Evolutionary conservation across 768 basidiomycete species (phyloP).

Genomic region (Daedalea quercina): DNA sequence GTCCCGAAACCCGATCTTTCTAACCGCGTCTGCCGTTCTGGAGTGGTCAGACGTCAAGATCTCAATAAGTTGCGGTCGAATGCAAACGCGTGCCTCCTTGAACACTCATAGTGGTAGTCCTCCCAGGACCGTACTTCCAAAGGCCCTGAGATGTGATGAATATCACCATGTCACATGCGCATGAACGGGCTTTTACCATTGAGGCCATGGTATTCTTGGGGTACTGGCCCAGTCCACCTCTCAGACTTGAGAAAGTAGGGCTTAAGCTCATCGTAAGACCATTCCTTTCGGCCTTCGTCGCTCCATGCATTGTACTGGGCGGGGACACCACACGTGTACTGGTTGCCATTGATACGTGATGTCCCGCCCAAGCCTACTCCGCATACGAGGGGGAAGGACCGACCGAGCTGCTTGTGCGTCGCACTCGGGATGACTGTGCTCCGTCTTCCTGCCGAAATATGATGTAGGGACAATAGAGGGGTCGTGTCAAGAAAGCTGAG

Average conservation of each 20-base stretch:
- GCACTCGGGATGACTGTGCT: background rate
- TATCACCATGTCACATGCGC: background rate
- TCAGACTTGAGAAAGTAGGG: conserved; percentile 31
- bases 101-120: background rate
- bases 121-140: background rate
- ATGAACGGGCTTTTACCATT: background rate
- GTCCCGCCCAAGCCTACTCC: background rate
- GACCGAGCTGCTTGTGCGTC: background rate
- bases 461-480: conserved; percentile 25
- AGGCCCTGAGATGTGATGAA: background rate
- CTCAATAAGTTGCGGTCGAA: background rate
- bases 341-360: conserved; percentile 7
- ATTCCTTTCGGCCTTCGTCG: conserved; percentile 22
- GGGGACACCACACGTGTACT: conserved; percentile 21
- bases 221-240: background rate
- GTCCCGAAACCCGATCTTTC: background rate
- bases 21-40: background rate
- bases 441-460: conserved; percentile 12
- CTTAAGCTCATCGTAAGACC: conserved; percentile 28
- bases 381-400: background rate
- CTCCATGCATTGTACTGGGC: conserved; percentile 27
- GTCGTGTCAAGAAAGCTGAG: conserved; percentile 4
- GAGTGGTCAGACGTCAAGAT: background rate
- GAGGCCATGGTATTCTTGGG: background rate
- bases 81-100: background rate